Evolutionary conservation across 495 filamentous ascomycete genomes (phyloP), one percentile per base, ranked within the genome.

Genomic region (Aspergillus hancockii): DNA sequence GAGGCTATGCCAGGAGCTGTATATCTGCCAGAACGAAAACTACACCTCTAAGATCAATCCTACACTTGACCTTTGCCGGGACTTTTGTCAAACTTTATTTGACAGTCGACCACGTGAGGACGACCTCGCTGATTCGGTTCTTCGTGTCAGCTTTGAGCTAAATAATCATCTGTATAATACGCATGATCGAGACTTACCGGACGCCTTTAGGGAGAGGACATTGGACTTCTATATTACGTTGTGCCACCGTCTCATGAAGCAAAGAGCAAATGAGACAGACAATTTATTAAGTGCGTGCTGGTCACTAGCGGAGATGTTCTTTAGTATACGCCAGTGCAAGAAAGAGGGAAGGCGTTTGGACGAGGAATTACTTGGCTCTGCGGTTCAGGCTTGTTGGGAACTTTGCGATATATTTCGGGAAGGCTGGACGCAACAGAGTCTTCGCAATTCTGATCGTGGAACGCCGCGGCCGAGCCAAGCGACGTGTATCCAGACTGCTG

Each of bases 111-210:
- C 86, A 57, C 83, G 85, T 67, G 83, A 86, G 31, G 87, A 93
- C 57, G 91, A 93, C 51, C 75, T 85, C 1, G 81, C 88, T 0
- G 92, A 97, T 70, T 94, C 91, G 1, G 89, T 97, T 19, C 71
- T 97, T 47, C 78, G 92, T 40, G 92, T 97, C 55, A 95, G 91
- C 78, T 96, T 96, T 66, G 92, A 96, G 73, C 83, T 97, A 10
- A 96, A 96, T 68, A 97, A 97, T 68, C 92, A 97, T 70, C 77
- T 97, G 12, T 97, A 91, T 72, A 96, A 93, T 70, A 92, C 91
- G 3, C 90, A 94, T 64, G 92, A 96, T 70, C 83, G 90, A 47
- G 87, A 83, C 51, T 80, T 97, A 14, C 92, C 92, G 0, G 90
- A 93, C 67, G 89, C 90, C 0, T 97, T 97, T 71, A 84, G 89